These are phyloP conservation scores for Phytophthora hibernalis DNA, from an alignment of 352 stramenopile species.

Conservation along the genomic window DNA sequence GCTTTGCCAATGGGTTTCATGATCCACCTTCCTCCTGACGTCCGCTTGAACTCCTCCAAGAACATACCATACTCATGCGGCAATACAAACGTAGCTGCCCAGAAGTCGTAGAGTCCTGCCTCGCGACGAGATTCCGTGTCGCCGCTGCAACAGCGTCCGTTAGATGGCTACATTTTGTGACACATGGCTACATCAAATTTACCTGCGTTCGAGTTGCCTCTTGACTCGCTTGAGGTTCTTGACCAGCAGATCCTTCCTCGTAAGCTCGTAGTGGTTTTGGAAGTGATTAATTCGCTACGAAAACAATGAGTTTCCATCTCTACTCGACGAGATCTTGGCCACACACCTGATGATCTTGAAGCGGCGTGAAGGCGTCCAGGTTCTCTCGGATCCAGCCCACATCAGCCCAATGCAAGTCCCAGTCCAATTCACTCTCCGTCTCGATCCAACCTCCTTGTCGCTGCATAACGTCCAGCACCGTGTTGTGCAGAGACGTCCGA, in stretches of 20 bases:
- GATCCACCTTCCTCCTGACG: conserved; percentile 87
- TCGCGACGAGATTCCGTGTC: conserved; percentile 43
- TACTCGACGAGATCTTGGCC: conserved; percentile 8
- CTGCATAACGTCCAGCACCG: conserved; percentile 79
- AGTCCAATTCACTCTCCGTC: conserved; percentile 77
- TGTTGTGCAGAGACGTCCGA: conserved; percentile 77
- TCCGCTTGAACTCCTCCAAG: conserved; percentile 70
- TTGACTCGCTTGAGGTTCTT: conserved; percentile 94
- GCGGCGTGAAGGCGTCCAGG: conserved; percentile 65
- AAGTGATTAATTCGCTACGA: conserved; percentile 92
- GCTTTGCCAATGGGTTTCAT: conserved; percentile 94
- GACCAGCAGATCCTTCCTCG: conserved; percentile 88
- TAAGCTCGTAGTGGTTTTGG: conserved; percentile 94
- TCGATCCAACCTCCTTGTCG: conserved; percentile 68
- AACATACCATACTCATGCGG: conserved; percentile 90
- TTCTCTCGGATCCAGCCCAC: conserved; percentile 86
- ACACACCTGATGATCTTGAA: conserved; percentile 62
- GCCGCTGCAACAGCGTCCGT: conserved; percentile 24
- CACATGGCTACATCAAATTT: conserved; percentile 10
- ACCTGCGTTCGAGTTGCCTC: conserved; percentile 78
- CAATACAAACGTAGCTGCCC: conserved; percentile 84
- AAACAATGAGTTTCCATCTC: conserved; percentile 19
- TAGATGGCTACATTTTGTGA: conserved; percentile 20
- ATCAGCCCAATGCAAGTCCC: conserved; percentile 89
- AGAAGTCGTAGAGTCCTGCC: conserved; percentile 67